phyloP scores from a whole-genome alignment of 768 basidiomycete genomes.

The Suillus alpinus region DNA sequence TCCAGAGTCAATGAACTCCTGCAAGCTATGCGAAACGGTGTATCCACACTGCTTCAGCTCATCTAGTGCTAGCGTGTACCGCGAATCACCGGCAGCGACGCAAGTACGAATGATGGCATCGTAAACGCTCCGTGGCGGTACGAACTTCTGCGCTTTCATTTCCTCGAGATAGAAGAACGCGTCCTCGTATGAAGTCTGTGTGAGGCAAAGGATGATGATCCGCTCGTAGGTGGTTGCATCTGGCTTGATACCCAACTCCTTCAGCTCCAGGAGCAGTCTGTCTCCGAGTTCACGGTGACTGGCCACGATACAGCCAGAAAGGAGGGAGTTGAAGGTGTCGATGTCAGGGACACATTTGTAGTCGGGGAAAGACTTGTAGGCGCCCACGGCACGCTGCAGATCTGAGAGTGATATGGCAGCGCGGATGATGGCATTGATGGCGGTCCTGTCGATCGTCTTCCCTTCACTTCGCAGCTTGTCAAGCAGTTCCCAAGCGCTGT shows the following conservation, averaged over 20 bases:
- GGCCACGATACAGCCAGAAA: slow-evolving; percentile 60
- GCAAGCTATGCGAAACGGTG: slow-evolving; percentile 28
- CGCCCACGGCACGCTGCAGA: slow-evolving; percentile 72
- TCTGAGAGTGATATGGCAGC: slow-evolving; percentile 62
- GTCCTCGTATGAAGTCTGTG: slow-evolving; percentile 74
- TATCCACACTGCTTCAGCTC: slow-evolving; percentile 72
- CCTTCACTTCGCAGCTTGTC: slow-evolving; percentile 57
- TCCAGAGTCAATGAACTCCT: slow-evolving; percentile 31
- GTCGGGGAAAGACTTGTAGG: slow-evolving; percentile 63
- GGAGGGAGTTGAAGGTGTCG: slow-evolving; percentile 66
- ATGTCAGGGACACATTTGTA: slow-evolving; percentile 56
- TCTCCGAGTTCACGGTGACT: slow-evolving; percentile 68
- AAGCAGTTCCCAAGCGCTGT: slow-evolving; percentile 61
- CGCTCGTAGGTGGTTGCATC: slow-evolving; percentile 62
- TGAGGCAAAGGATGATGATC: slow-evolving; percentile 68
- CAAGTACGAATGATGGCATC: slow-evolving; percentile 59
- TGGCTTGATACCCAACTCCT: slow-evolving; percentile 49
- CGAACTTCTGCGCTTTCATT: slow-evolving; percentile 65
- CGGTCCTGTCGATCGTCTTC: slow-evolving; percentile 49
- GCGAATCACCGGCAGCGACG: slow-evolving; percentile 49
- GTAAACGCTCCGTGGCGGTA: slow-evolving; percentile 58
- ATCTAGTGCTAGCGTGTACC: slow-evolving; percentile 61
- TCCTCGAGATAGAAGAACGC: slow-evolving; percentile 88
- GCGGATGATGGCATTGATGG: slow-evolving; percentile 65
- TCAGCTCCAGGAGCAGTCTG: slow-evolving; percentile 64